Percentiles rank a stretch among this genome's conserved stretches.
phyloP scores from a whole-genome alignment of 1,284 basidiomycete genomes.

The Ceratobasidium theobromae region DNA sequence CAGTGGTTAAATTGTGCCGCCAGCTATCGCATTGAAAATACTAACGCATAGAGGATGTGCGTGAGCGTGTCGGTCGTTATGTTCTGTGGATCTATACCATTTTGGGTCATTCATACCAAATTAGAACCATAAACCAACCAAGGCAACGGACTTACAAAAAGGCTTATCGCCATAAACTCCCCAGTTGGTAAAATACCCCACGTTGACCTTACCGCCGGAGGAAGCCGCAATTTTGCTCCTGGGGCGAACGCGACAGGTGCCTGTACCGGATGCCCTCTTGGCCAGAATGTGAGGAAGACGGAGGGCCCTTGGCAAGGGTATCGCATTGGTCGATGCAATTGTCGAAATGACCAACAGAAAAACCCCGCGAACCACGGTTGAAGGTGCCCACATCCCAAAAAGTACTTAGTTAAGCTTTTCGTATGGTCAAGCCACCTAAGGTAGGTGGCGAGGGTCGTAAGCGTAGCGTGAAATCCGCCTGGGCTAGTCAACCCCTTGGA shows the following conservation, averaged over 20 bases:
- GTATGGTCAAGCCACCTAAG: too few species aligned
- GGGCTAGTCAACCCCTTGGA: background rate
- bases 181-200: conserved; percentile 56
- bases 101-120: background rate
- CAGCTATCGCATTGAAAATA: background rate
- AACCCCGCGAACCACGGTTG: background rate
- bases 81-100: background rate
- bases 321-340: background rate
- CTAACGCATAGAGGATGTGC: conserved; percentile 26
- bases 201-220: conserved; percentile 53
- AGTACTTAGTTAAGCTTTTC: background rate
- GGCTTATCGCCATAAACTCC: conserved; percentile 22
- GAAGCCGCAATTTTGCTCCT: conserved; percentile 2
- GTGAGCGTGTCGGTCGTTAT: conserved; percentile 29
- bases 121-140: background rate
- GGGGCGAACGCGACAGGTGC: conserved; percentile 21
- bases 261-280: conserved; percentile 2
- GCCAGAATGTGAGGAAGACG: conserved; percentile 12
- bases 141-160: conserved; percentile 5
- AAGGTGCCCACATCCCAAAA: background rate
- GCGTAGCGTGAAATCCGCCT: conserved; percentile 3
- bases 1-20: background rate
- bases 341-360: background rate
- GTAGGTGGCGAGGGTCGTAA: background rate
- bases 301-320: background rate